These are phyloP conservation scores for Madurella mycetomatis DNA, from an alignment of 2,329 filamentous ascomycete species.

Conservation along the genomic window DNA sequence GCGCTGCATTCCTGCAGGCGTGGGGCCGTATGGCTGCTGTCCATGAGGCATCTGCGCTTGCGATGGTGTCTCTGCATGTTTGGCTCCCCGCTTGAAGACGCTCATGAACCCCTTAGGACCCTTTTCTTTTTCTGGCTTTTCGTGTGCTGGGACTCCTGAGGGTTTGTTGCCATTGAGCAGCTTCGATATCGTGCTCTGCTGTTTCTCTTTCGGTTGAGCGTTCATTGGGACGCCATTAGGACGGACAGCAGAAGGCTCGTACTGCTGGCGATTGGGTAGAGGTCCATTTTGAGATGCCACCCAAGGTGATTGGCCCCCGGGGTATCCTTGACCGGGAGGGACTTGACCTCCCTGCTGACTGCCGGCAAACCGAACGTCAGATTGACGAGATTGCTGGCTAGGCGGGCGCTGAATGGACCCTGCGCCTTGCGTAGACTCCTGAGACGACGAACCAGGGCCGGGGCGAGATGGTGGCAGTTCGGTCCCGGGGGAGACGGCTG, in stretches of 20 bases:
- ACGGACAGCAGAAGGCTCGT: slow-evolving; percentile 7
- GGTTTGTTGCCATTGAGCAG: slow-evolving; percentile 24
- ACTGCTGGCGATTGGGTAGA: slow-evolving; percentile 10
- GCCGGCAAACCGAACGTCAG: slow-evolving; percentile 1
- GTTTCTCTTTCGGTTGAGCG: slow-evolving; percentile 21
- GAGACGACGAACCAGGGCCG: slow-evolving; percentile 6
- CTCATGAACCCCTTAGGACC: slow-evolving; percentile 22
- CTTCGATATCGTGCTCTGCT: slow-evolving; percentile 28
- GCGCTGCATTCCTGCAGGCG: slow-evolving; percentile 7
- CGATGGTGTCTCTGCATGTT: slow-evolving; percentile 11
- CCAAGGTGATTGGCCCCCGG: slow-evolving; percentile 13
- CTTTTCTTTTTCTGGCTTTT: slow-evolving; percentile 25
- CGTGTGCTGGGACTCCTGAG: slow-evolving; percentile 7
- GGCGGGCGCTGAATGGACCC: slow-evolving; percentile 6
- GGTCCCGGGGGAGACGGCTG: slow-evolving; percentile 1
- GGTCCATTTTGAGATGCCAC: slow-evolving; percentile 8
- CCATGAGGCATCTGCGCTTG: slow-evolving; percentile 1
- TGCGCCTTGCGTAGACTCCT: slow-evolving; percentile 3
- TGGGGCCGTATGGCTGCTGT: slow-evolving; percentile 13
- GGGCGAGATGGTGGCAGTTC: background rate
- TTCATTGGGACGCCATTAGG: slow-evolving; percentile 12
- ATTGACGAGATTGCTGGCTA: slow-evolving; percentile 17
- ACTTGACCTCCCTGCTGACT: slow-evolving; percentile 8
- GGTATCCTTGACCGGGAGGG: slow-evolving; percentile 7
- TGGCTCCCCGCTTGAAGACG: slow-evolving; percentile 23